phyloP scores from a whole-genome alignment of 2,329 filamentous ascomycete species.

The Fusarium robinianum region DNA sequence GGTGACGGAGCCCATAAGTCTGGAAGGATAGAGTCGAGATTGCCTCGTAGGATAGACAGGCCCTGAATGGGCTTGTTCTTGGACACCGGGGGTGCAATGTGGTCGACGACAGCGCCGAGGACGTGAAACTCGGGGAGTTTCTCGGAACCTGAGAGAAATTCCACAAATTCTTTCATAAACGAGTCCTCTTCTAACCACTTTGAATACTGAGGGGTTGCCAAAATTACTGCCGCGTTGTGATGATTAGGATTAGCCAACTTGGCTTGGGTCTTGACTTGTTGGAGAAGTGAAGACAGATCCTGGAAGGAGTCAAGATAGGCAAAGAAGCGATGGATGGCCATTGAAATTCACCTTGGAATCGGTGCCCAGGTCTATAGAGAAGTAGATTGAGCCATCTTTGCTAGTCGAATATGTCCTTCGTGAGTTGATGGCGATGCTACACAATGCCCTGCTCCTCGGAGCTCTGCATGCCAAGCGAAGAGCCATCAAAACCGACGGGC shows the following conservation, averaged over 20 bases:
- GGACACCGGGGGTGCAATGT: constrained; percentile 47
- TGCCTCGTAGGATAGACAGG: constrained; percentile 57
- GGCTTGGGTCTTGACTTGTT: constrained; percentile 27
- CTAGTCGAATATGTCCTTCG: constrained; percentile 30
- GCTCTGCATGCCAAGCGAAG: constrained; percentile 23
- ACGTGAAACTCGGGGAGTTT: constrained; percentile 50
- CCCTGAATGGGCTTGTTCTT: constrained; percentile 45
- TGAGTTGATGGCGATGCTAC: constrained; percentile 15
- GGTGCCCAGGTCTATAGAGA: constrained; percentile 28
- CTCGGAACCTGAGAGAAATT: constrained; percentile 50
- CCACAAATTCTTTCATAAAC: constrained; percentile 50
- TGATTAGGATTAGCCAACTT: constrained; percentile 36
- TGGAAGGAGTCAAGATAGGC: constrained; percentile 15
- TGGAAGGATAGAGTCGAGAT: constrained; percentile 48
- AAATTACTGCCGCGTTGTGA: constrained; percentile 52
- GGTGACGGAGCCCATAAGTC: constrained; percentile 47
- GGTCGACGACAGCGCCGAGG: constrained; percentile 61
- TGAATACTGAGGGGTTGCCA: constrained; percentile 55
- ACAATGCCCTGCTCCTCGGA: constrained; percentile 26
- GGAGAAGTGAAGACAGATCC: constrained; percentile 24
- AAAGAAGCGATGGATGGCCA: too few species aligned
- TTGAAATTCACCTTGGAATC: constrained; percentile 20
- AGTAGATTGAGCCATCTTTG: constrained; percentile 16
- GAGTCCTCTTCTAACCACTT: constrained; percentile 50
- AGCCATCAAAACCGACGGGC: constrained; percentile 27